Base-by-base conservation (phyloP, 495 filamentous ascomycete species). In the Lophiostoma macrostomum region DNA sequence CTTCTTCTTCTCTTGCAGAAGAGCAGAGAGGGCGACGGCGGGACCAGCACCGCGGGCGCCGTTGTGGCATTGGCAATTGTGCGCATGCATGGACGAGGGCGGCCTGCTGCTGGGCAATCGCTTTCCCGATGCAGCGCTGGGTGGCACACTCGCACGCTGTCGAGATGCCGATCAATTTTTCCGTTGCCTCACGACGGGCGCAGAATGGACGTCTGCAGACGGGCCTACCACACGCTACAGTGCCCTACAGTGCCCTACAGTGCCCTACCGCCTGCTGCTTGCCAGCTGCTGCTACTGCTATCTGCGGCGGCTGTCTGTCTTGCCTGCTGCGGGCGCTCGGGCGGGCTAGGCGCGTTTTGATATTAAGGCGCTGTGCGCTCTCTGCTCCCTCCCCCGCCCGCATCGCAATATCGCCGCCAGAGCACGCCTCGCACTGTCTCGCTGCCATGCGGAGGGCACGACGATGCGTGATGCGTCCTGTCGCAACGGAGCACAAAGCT, bases 391-490 rank as follows among this genome's bases (percentile, higher is more conserved):
- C 45, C 45, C 42, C 42, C 16, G 31, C 31, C 10, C 13, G 28
- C 43, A 34, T 41, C 53, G n/a, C 35, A 48, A 24, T 28, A 42
- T 45, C 38, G 37, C 20, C 18, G 27, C n/a, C 16, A 3, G 29
- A 18, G 16, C 35, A 6, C 5, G 12, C 27, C 29, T 30, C 24
- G 18, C 20, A 46, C 30, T 18, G 8, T 14, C 36, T 38, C 25
- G 46, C 30, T 22, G 56, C 56, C 56, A 49, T 49, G 56, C 56
- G 36, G 18, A 27, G 42, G 40, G 27, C 34, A 43, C 50, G 42
- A 53, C 43, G 43, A 53, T 60, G 56, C 56, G 53, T 48, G 43
- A 53, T 60, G 56, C 56, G 53, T 41, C 53, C 43, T 50, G 54
- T 31, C 43, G 35, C 50, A 12, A 43, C 43, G 50, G 50, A 25